Percentiles rank a stretch among this genome's conserved stretches.
phyloP scores from a whole-genome alignment of 768 basidiomycete genomes.

The Pisolithus orientalis region DNA sequence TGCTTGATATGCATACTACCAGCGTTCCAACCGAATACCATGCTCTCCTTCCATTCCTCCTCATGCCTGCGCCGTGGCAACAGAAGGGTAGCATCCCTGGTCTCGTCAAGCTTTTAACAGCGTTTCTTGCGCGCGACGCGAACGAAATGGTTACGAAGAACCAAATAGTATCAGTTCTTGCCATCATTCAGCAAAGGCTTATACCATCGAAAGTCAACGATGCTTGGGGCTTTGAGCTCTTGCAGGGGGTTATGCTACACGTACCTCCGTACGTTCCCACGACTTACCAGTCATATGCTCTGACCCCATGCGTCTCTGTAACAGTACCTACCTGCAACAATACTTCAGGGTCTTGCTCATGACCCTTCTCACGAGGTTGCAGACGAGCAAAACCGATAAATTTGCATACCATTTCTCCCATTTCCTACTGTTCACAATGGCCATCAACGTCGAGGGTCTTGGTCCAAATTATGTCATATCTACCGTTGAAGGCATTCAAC shows the following conservation, averaged over 20 bases:
- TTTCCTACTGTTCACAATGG: conserved; percentile 73
- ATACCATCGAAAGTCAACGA: conserved; percentile 87
- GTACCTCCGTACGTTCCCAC: conserved; percentile 63
- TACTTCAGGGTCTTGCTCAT: conserved; percentile 73
- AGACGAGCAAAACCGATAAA: conserved; percentile 83
- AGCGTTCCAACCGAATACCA: conserved; percentile 75
- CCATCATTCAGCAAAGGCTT: conserved; percentile 84
- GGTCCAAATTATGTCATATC: conserved; percentile 74
- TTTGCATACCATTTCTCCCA: conserved; percentile 77
- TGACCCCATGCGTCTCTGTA: neutral
- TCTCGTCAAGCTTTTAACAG: conserved; percentile 80
- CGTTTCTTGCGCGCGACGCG: conserved; percentile 72
- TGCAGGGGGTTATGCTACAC: conserved; percentile 68
- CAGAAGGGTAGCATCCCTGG: conserved; percentile 94
- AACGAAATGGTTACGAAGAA: conserved; percentile 58
- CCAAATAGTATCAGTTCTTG: conserved; percentile 74
- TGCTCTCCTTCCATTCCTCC: conserved; percentile 69
- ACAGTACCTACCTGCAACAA: conserved; percentile 56
- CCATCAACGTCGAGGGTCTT: conserved; percentile 66
- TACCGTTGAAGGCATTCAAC: conserved; percentile 80
- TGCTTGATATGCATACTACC: conserved; percentile 73
- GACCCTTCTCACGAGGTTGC: conserved; percentile 79
- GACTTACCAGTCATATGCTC: neutral
- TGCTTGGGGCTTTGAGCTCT: conserved; percentile 83
- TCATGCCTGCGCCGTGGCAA: conserved; percentile 84